phyloP scores from a whole-genome alignment of 192 early-diverging fungal species.

The Linnemannia exigua region DNA sequence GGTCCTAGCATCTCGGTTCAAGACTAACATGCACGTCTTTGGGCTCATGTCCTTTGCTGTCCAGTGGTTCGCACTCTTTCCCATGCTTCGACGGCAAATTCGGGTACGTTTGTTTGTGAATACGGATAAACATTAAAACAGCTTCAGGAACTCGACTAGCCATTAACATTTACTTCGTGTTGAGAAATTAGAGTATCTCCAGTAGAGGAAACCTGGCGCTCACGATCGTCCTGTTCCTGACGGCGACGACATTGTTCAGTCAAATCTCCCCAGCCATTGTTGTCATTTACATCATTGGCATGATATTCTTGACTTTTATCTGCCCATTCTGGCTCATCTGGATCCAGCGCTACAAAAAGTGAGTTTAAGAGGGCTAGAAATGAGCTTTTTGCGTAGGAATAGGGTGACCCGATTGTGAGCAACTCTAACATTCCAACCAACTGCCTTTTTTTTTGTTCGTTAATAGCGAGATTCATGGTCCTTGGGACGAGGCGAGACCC shows the following conservation, averaged over 20 bases:
- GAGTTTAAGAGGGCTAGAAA: neutral
- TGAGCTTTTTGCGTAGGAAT: neutral
- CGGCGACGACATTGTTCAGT: constrained; percentile 74
- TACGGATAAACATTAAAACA: neutral
- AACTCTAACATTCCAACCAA: constrained; percentile 5
- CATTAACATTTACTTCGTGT: neutral
- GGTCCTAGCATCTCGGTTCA: constrained; percentile 87
- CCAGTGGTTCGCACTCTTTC: constrained; percentile 95
- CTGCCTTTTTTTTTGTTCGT: neutral
- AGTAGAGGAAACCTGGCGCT: constrained; percentile 64
- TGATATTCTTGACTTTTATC: constrained; percentile 86
- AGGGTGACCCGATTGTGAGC: neutral
- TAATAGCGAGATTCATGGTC: constrained; percentile 92
- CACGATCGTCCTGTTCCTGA: constrained; percentile 71
- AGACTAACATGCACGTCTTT: constrained; percentile 89
- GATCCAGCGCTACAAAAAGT: constrained; percentile 98
- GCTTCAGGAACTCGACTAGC: neutral
- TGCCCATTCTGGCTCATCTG: constrained; percentile 94
- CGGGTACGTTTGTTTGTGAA: constrained; percentile 61
- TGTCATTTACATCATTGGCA: constrained; percentile 74
- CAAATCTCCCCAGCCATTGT: constrained; percentile 79
- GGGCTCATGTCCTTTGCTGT: constrained; percentile 90
- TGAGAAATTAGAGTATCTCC: constrained; percentile 39
- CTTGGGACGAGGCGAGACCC: constrained; percentile 96
- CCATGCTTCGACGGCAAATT: constrained; percentile 87